Percentiles rank a stretch among this genome's conserved stretches.
These are phyloP conservation scores for Neofusicoccum sp. DNA, from an alignment of 2,329 filamentous ascomycete species.

Conservation along the genomic window DNA sequence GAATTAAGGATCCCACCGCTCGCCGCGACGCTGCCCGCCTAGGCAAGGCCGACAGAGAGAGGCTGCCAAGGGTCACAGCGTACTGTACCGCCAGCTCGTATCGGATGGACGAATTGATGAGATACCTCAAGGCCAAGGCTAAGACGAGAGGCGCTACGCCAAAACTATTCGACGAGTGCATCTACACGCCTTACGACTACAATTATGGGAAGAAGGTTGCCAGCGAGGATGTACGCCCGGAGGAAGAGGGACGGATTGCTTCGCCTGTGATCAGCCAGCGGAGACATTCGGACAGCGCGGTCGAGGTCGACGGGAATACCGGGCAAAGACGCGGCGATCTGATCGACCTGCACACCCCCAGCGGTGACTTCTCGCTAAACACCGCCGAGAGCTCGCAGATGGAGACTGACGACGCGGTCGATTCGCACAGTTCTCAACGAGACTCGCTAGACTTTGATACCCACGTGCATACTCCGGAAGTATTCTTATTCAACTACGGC, in stretches of 20 bases:
- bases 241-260: constrained; percentile 25
- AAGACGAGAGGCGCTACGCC: constrained; percentile 77
- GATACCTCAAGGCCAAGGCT: constrained; percentile 81
- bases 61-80: constrained; percentile 86
- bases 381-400: constrained; percentile 29
- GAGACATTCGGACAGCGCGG: constrained; percentile 70
- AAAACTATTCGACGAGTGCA: constrained; percentile 94
- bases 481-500: constrained; percentile 96
- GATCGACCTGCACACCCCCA: constrained; percentile 57
- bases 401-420: constrained; percentile 24
- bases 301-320: constrained; percentile 63
- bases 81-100: constrained; percentile 95
- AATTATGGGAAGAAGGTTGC: constrained; percentile 34
- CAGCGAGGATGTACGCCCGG: neutral
- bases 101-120: constrained; percentile 83
- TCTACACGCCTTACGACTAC: constrained; percentile 93
- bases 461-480: constrained; percentile 84
- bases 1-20: constrained; percentile 95
- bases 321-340: constrained; percentile 59
- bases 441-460: constrained; percentile 73
- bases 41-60: constrained; percentile 87
- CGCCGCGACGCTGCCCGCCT: constrained; percentile 86
- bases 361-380: constrained; percentile 29
- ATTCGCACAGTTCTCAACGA: constrained; percentile 14
- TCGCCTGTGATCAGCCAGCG: constrained; percentile 52